Base-by-base conservation (phyloP, 495 filamentous ascomycete species). In the Penicillium bialowiezense region DNA sequence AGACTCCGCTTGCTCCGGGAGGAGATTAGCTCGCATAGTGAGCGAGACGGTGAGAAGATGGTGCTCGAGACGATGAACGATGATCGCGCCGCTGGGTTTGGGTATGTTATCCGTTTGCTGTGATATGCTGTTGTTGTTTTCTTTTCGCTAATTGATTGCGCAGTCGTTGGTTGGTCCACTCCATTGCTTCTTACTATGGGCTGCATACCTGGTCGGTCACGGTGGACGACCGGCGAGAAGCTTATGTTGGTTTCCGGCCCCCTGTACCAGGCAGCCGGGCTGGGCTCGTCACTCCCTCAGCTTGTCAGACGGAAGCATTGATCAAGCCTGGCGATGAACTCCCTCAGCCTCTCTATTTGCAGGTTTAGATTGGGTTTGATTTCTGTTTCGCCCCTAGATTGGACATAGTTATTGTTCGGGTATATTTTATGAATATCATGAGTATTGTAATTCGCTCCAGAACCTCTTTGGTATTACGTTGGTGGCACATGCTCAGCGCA, bases 101-200 rank as follows among this genome's bases (percentile, higher is more conserved):
- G 87, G 87, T 95, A 70, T 55, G 88, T 78, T 59, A 32, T 58
- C 44, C 12, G 41, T 44, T 35, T 42, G 5, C 18, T 32, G 17
- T 33, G 20, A 20, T 13, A 48, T 33, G 45, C 41, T 17, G 12
- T 13, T 33, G 5, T 23, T 10, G 31, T 34, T 7, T 34, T 20
- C 23, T 1, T 28, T 19, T 20, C 18, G 7, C 54, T 57, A 18
- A 45, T 47, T 14, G 4, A 13, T 8, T 14, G 12, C 37, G 8
- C 51, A 95, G 89, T 53, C 87, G 93, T 41, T 98, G 90, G 88
- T 81, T 98, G 46, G 90, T 96, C 4, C 91, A 98, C 70, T 86
- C 84, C 40, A 89, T 98, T 54, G 95, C 90, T 17, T 75, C 84
- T 6, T 97, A 98, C 66, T 98, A 98, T 65, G 92, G 90, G 24